Evolutionary conservation across 1,284 basidiomycete genomes (phyloP), one percentile per base, ranked within the genome.

Genomic region (Golubevia pallescens): DNA sequence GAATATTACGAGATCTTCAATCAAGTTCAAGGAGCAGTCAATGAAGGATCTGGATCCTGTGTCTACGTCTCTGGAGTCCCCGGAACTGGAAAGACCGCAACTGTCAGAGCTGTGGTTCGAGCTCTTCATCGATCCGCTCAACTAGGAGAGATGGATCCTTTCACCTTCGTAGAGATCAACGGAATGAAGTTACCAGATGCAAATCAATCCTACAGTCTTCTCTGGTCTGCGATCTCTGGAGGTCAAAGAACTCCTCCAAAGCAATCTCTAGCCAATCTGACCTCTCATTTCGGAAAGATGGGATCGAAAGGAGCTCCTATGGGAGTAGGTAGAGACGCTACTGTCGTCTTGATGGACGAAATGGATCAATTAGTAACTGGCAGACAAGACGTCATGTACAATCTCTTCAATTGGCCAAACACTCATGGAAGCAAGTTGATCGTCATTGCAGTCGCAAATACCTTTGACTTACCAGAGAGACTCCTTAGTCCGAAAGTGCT

Each of bases 401-500:
- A 98, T 85, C 96, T 99, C 87, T 99, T 99, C 89, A 98, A 98
- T 85, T 99, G 97, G 96, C 97, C 96, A 0, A 95, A 94, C 8
- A 88, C 96, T 66, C 89, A 90, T 0, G 91, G 91, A 14, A 93
- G 93, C 63, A 92, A 93, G 80, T 89, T 99, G 14, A 91, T 98
- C 61, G 96, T 99, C 1, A 90, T 99, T 62, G 97, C 97, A 0
- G 95, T 99, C 0, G 97, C 97, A 10, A 99, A 99, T 85, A 95
- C 96, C 24, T 97, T 98, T 93, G 96, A 99, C 82, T 88, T 99
- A 62, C 97, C 97, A 0, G 96, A 99, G 86, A 89, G 96, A 24
- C 92, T 92, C 13, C 92, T 99, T 89, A 92, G 89, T 2, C 93
- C 94, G 1, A 92, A 97, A 70, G 95, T 99, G 62, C 90, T 93